Evolutionary conservation across 345 rosid genomes (phyloP), one percentile per base, ranked within the genome.

Genomic region (Eucalyptus microcorys): DNA sequence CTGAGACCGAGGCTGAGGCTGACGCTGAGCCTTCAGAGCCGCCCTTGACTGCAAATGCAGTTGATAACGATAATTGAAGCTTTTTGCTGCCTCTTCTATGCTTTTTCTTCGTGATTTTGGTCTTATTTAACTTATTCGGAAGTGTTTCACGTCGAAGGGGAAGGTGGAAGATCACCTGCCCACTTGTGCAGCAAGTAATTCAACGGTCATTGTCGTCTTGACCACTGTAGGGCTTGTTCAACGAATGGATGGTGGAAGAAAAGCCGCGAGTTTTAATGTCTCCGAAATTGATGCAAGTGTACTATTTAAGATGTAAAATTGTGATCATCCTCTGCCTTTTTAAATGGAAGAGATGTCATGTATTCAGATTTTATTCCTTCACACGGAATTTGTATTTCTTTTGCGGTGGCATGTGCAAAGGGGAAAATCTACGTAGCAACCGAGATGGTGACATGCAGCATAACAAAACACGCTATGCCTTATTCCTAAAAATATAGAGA

Each of bases 161-260:
- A 86, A 91, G 93, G 93, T 92, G 95, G 95, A 95, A 94, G 95
- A 91, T 94, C 93, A 90, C 92, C 94, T 88, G 43, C 88, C 89
- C 91, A 40, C 47, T 12, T 40, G 84, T 40, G 47, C 43, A 40
- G 83, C 47, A 12, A 40, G 84, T 10, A 3, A 3, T 21, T 76
- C 84, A 40, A 40, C 14, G 30, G 83, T 40, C 47, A 3, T 4
- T 21, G 84, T 40, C 15, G 15, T 32, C 24, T 21, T 22, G 47
- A 40, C 45, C 43, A 21, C 45, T 19, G 81, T 71, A 34, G 45
- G 81, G 45, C 45, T 71, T 22, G 7, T 40, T 71, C 84, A 21
- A 76, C 30, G 47, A 76, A 21, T 89, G 93, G 88, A 52, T 22
- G 87, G 79, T 15, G 81, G 83, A 52, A 34, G 79, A 79, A 86